Conservation (phyloP, 2,329 filamentous ascomycete species). For the Colletotrichum graminicola region DNA sequence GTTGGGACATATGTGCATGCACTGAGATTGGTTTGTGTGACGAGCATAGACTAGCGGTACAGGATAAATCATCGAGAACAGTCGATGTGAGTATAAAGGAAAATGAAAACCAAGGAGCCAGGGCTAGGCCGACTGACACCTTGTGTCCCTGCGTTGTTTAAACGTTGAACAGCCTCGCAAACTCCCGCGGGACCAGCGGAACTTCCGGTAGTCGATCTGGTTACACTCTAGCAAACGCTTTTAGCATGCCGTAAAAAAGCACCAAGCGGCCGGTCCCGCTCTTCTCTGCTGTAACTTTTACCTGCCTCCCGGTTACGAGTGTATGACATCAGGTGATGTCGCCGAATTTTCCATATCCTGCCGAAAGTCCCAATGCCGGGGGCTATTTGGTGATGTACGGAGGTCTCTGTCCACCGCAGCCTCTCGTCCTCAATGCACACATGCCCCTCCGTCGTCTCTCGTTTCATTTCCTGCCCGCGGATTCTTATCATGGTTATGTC, state of each 20-base stretch:
- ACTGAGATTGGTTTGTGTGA: conserved; percentile 14
- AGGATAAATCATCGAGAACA: conserved; percentile 1
- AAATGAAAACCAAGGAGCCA: not conserved
- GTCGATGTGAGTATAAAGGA: not conserved
- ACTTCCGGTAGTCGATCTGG: not conserved
- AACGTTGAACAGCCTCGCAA: conserved; percentile 3
- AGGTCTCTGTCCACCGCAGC: conserved; percentile 2
- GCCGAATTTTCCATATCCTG: conserved; percentile 19
- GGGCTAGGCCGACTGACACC: not conserved
- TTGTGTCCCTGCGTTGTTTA: not conserved
- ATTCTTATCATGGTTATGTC: not conserved
- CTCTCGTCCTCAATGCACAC: conserved; percentile 8
- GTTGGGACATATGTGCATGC: not conserved
- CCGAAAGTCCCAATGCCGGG: conserved; percentile 19
- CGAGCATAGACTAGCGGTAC: conserved; percentile 15
- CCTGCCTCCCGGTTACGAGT: not conserved
- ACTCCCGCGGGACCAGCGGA: not conserved
- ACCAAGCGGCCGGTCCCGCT: conserved; percentile 7
- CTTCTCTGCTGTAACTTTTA: not conserved
- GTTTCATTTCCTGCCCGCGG: conserved; percentile 11
- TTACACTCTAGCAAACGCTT: not conserved
- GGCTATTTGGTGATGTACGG: not conserved
- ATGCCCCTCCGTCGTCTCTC: conserved; percentile 6
- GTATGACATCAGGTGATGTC: not conserved
- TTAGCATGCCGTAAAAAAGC: not conserved